These are phyloP conservation scores for Cladobotryum protrusum DNA, from an alignment of 2,329 filamentous ascomycete species.

Conservation along the genomic window DNA sequence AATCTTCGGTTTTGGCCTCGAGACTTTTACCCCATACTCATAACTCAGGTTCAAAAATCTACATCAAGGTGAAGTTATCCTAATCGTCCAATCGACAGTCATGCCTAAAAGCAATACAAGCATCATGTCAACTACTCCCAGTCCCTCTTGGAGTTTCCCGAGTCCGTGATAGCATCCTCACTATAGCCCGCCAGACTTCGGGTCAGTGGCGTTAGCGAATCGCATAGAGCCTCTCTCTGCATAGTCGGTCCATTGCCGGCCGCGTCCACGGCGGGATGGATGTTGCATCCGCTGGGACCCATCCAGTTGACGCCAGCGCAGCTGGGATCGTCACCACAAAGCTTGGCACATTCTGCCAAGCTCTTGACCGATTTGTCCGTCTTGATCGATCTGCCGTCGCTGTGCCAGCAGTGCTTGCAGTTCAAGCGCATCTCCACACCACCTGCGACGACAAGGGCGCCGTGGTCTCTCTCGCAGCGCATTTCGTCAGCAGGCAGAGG, in stretches of 20 bases:
- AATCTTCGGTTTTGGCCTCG: no score
- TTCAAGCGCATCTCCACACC: conserved; percentile 3
- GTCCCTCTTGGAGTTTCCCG: background rate
- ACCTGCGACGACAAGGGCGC: background rate
- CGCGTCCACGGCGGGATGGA: background rate
- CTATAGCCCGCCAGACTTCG: conserved; percentile 1
- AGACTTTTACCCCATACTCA: no score
- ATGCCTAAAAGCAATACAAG: no score
- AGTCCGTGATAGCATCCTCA: background rate
- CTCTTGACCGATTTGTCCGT: background rate
- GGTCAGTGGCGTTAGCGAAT: background rate
- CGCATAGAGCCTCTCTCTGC: background rate
- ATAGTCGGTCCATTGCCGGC: background rate
- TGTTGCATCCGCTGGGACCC: background rate
- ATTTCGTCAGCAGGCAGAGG: background rate
- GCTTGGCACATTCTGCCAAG: conserved; percentile 8
- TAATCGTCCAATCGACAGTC: no score
- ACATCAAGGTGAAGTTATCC: no score
- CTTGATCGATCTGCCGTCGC: background rate
- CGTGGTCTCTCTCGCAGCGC: background rate
- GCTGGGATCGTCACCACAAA: conserved; percentile 1
- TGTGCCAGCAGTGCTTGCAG: conserved; percentile 8
- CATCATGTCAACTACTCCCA: background rate
- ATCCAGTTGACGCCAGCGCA: conserved; percentile 11
- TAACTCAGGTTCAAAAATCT: no score